phyloP scores from a whole-genome alignment of 208 protist species.

The Trichomonas tenax region DNA sequence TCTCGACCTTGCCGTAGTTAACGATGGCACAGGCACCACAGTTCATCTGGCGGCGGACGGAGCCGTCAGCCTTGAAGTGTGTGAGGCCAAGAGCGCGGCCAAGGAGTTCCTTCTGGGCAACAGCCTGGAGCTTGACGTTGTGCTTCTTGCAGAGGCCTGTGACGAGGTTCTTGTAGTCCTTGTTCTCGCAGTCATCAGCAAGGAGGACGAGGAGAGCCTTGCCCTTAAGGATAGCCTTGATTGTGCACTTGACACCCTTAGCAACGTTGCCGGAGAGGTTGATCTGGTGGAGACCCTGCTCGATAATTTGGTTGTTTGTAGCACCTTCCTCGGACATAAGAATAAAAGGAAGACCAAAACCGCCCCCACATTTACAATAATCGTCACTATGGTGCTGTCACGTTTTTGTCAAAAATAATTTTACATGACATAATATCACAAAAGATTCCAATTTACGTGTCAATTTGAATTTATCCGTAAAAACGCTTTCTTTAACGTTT shows the following conservation, averaged over 20 bases:
- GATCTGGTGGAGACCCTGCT: neutral
- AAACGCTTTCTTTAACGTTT: no score
- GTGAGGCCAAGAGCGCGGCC: neutral
- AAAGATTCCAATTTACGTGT: no score
- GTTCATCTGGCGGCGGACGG: neutral
- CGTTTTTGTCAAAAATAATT: no score
- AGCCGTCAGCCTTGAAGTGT: neutral
- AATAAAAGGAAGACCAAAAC: neutral
- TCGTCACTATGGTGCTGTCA: no score
- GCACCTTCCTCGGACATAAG: neutral
- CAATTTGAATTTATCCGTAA: no score
- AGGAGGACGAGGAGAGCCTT: neutral
- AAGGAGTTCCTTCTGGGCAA: neutral
- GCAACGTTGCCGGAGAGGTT: neutral
- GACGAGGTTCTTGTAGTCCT: neutral
- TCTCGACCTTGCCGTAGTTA: neutral
- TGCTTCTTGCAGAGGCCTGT: neutral
- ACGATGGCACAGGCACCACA: neutral
- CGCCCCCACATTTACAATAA: no score
- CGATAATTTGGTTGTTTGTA: neutral
- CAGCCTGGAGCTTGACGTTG: neutral
- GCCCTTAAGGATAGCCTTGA: constrained; percentile 4
- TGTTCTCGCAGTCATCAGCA: neutral
- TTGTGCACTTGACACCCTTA: constrained; percentile 3
- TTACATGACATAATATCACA: no score